Conservation (phyloP, 768 basidiomycete genomes). For the Steccherinum ochraceum region DNA sequence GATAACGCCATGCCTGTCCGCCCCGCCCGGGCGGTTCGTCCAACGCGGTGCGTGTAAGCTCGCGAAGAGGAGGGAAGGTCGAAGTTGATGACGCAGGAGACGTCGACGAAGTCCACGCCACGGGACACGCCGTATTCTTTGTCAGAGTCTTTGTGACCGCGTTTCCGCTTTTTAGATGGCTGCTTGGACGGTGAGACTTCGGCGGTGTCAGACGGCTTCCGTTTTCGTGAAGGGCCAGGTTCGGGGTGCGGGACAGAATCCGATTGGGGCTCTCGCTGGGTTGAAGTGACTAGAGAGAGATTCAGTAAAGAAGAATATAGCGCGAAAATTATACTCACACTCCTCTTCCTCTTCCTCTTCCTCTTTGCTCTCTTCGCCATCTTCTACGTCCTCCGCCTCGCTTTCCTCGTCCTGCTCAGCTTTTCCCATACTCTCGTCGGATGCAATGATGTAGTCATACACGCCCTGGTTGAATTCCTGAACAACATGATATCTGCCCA, state of each 20-base stretch:
- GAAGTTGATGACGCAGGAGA: constrained; percentile 96
- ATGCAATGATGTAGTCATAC: constrained; percentile 98
- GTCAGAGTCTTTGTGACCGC: constrained; percentile 38
- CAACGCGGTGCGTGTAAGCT: constrained; percentile 92
- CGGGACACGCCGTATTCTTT: constrained; percentile 91
- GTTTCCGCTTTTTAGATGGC: constrained; percentile 23
- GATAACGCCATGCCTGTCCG: constrained; percentile 89
- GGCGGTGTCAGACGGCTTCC: constrained; percentile 38
- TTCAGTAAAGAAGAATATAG: background rate
- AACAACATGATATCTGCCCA: constrained; percentile 95
- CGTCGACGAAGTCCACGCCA: constrained; percentile 95
- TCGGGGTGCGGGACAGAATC: constrained; percentile 18
- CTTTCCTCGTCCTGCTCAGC: constrained; percentile 41
- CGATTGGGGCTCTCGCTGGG: constrained; percentile 37
- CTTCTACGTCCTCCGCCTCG: constrained; percentile 33
- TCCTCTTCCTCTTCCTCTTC: constrained; percentile 25
- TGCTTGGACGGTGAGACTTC: constrained; percentile 18
- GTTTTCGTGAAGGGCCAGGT: constrained; percentile 37
- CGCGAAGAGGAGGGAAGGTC: constrained; percentile 87
- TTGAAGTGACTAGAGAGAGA: constrained; percentile 40
- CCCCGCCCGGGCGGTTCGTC: constrained; percentile 94
- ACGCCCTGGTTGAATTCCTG: constrained; percentile 99
- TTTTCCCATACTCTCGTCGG: constrained; percentile 73
- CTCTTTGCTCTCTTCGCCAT: constrained; percentile 32
- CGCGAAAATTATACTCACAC: constrained; percentile 18